Evolutionary conservation across 2,329 filamentous ascomycete species (phyloP).

Genomic region (Zarea fungicola): DNA sequence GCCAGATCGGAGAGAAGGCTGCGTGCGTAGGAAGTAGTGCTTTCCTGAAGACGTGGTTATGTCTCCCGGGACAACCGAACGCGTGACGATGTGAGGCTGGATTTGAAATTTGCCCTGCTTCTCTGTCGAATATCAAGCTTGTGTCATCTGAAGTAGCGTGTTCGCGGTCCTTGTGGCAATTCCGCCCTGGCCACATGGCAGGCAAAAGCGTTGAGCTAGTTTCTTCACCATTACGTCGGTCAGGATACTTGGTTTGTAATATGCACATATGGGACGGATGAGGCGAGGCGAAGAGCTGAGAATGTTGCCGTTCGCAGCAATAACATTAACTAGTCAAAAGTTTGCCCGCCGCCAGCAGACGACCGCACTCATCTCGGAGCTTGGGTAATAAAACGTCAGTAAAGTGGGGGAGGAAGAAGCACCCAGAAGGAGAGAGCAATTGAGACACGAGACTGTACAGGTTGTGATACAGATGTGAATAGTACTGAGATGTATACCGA

Average conservation of each 20-base stretch:
- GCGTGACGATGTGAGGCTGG: neutral
- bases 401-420: constrained; percentile 9
- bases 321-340: neutral
- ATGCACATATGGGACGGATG: too few relatives aligned
- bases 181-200: neutral
- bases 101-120: neutral
- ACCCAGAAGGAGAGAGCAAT: constrained; percentile 2
- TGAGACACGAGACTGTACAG: neutral
- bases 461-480: neutral
- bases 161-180: neutral
- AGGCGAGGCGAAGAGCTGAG: neutral
- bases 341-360: neutral
- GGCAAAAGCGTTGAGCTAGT: neutral
- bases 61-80: neutral
- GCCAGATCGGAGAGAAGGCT: constrained; percentile 4
- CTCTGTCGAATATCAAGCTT: neutral
- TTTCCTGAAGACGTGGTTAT: too few relatives aligned
- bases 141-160: neutral
- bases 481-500: neutral
- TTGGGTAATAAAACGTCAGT: constrained; percentile 1
- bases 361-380: constrained; percentile 4
- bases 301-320: neutral
- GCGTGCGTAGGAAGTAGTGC: neutral
- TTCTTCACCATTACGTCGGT: neutral
- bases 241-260: neutral